These are phyloP conservation scores for Calocybe cyanea DNA, from an alignment of 768 basidiomycete species.

Conservation along the genomic window DNA sequence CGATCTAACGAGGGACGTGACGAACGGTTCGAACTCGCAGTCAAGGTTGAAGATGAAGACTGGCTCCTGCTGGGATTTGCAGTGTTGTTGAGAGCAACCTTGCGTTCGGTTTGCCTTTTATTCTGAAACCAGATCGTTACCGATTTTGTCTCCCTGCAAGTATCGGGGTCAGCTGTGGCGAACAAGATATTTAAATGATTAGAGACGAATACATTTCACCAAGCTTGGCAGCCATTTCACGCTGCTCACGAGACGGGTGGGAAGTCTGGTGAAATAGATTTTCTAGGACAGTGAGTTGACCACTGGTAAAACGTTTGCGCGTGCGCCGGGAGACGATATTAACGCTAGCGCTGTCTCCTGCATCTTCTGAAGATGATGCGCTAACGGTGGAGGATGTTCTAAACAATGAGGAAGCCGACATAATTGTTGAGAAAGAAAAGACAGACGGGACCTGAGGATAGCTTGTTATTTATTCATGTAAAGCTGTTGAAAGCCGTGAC, in stretches of 20 bases:
- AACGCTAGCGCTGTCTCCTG: conserved; percentile 30
- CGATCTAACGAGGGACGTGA: conserved; percentile 53
- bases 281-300: conserved; percentile 69
- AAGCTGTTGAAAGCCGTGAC: conserved; percentile 18
- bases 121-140: conserved; percentile 87
- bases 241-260: conserved; percentile 72
- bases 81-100: conserved; percentile 39
- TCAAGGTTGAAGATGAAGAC: conserved; percentile 21
- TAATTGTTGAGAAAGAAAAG: conserved; percentile 8
- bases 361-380: conserved; percentile 46
- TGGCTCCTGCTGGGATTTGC: conserved; percentile 20
- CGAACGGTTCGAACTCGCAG: conserved; percentile 24
- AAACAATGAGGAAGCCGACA: conserved; percentile 19
- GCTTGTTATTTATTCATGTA: conserved; percentile 18
- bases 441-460: conserved; percentile 10
- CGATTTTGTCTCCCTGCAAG: conserved; percentile 57
- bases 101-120: conserved; percentile 68
- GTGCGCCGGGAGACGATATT: conserved; percentile 48
- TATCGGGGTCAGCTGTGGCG: conserved; percentile 8
- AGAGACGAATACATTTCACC: conserved; percentile 58
- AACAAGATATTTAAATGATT: conserved; percentile 1
- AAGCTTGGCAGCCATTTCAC: conserved; percentile 57
- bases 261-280: conserved; percentile 69
- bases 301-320: conserved; percentile 65
- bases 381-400: conserved; percentile 57